phyloP scores from a whole-genome alignment of 179 eudicot species.

The Corrigiola litoralis region DNA sequence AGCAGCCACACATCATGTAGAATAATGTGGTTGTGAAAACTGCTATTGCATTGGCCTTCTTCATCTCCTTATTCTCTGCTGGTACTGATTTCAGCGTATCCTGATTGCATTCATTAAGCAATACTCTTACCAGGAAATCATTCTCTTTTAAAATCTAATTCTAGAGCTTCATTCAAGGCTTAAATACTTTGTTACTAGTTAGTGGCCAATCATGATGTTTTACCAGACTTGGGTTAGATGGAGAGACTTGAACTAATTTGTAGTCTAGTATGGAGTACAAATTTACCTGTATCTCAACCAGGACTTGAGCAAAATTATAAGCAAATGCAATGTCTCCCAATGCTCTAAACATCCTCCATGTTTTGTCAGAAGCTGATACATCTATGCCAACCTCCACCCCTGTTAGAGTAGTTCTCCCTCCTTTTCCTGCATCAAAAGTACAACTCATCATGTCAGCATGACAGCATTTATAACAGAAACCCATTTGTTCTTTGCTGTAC shows the following conservation, averaged over 20 bases:
- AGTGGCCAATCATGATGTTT: no score
- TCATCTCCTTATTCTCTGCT: constrained; percentile 49
- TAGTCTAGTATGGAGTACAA: no score
- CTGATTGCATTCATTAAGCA: constrained; percentile 7
- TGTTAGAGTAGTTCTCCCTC: constrained; percentile 31
- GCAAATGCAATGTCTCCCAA: constrained; percentile 44
- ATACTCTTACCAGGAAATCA: background rate
- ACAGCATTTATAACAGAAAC: no score
- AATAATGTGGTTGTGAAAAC: constrained; percentile 35
- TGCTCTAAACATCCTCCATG: constrained; percentile 37
- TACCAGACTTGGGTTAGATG: no score
- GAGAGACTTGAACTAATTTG: no score
- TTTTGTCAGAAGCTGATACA: constrained; percentile 31
- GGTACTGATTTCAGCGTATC: constrained; percentile 35
- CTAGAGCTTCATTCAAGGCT: background rate
- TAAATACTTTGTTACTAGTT: no score
- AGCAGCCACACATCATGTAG: constrained; percentile 46
- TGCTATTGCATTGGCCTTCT: constrained; percentile 35
- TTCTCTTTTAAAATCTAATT: background rate
- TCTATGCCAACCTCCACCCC: constrained; percentile 37
- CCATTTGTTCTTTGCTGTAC: no score
- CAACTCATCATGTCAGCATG: background rate
- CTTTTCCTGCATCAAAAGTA: constrained; percentile 23
- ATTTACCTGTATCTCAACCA: constrained; percentile 38
- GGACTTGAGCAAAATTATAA: constrained; percentile 32